Percentiles rank a stretch among this genome's conserved stretches.
phyloP scores from a whole-genome alignment of 2,329 filamentous ascomycete genomes.

The Fusarium keratoplasticum region DNA sequence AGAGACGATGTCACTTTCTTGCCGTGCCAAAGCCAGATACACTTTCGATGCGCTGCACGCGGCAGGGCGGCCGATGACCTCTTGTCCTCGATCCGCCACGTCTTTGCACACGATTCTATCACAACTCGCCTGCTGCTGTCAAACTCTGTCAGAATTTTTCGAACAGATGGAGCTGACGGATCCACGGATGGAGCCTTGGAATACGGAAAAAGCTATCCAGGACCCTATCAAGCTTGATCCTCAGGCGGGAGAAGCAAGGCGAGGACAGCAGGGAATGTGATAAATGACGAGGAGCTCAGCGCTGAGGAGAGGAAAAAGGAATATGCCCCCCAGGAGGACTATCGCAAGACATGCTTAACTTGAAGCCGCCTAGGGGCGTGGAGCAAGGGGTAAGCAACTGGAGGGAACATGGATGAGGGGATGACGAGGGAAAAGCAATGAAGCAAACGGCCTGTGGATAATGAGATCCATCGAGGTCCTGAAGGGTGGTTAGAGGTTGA shows the following conservation, averaged over 20 bases:
- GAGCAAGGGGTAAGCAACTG: conserved; percentile 23
- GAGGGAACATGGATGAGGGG: conserved; percentile 17
- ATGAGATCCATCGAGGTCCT: neutral
- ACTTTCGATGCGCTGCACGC: neutral
- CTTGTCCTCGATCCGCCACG: neutral
- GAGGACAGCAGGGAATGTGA: conserved; percentile 30
- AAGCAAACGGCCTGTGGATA: neutral
- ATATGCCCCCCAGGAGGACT: conserved; percentile 12
- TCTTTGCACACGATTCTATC: conserved; percentile 1
- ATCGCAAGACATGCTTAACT: conserved; percentile 34
- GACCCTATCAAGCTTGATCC: neutral
- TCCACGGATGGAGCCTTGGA: neutral
- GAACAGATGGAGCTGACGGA: neutral
- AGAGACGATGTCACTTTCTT: conserved; percentile 3
- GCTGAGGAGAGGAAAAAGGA: conserved; percentile 22
- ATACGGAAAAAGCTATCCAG: neutral
- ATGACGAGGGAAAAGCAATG: conserved; percentile 24
- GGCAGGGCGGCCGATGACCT: neutral
- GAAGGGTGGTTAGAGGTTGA: neutral
- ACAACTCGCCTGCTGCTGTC: conserved; percentile 9
- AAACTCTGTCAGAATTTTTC: neutral
- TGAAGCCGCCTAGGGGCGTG: conserved; percentile 21
- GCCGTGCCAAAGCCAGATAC: neutral
- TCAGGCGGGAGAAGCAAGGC: conserved; percentile 4
- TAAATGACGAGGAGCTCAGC: conserved; percentile 11